Evolutionary conservation across 257 asterid genomes (phyloP).

Genomic region (Capsicum rhomboideum): DNA sequence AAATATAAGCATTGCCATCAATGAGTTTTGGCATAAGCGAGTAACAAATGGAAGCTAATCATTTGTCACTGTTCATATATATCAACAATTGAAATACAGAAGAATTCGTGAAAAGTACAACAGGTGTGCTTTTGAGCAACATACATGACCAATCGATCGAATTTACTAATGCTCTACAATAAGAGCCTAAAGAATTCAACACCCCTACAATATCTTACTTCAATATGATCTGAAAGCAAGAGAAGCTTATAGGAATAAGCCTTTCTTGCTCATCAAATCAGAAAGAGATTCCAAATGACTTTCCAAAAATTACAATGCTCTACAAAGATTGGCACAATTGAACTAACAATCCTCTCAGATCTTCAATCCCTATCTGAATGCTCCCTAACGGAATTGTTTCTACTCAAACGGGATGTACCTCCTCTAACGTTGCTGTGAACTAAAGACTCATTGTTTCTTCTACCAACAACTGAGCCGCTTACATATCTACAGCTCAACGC

Average conservation of each 20-base stretch:
- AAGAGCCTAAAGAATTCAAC: constrained; percentile 17
- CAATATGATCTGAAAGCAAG: constrained; percentile 14
- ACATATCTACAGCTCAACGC: constrained; percentile 46
- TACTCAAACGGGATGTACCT: constrained; percentile 10
- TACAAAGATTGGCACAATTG: constrained; percentile 11
- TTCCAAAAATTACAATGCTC: background rate
- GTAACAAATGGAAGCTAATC: background rate
- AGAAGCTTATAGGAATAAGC: constrained; percentile 18
- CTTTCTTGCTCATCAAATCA: constrained; percentile 14
- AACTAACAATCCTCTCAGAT: background rate
- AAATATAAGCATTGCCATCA: constrained; percentile 6
- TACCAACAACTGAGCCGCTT: constrained; percentile 23
- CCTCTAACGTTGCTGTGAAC: constrained; percentile 24
- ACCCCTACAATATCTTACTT: constrained; percentile 20
- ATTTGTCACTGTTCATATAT: constrained; percentile 8
- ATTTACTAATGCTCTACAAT: background rate
- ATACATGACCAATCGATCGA: background rate
- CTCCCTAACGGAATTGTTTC: constrained; percentile 24
- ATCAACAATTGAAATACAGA: constrained; percentile 13
- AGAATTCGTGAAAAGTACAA: constrained; percentile 7
- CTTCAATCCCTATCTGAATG: constrained; percentile 13
- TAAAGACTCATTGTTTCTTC: constrained; percentile 16
- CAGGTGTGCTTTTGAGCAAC: constrained; percentile 17
- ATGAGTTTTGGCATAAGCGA: background rate
- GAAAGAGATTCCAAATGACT: constrained; percentile 4